Evolutionary conservation across 192 early-diverging fungal genomes (phyloP).

Genomic region (Coemansia sp.): DNA sequence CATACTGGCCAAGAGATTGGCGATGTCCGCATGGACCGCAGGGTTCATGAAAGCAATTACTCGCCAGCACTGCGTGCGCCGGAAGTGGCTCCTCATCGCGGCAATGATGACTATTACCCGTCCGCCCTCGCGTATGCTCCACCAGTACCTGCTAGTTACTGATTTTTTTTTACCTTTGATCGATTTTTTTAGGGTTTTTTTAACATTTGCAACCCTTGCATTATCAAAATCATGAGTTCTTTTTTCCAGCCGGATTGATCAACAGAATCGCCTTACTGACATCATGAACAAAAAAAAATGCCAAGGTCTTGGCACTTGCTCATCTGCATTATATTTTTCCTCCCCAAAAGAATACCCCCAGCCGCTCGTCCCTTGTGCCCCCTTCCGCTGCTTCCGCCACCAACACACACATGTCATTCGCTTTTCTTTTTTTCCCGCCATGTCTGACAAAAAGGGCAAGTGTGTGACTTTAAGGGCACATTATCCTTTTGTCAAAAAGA

Average conservation of each 20-base stretch:
- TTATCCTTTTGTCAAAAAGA: neutral
- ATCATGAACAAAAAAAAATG: neutral
- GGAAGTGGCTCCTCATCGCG: neutral
- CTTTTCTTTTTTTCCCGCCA: too few species aligned
- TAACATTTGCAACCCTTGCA: neutral
- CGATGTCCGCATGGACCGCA: neutral
- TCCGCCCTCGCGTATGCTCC: neutral
- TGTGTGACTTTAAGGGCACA: neutral
- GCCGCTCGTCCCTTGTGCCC: too few species aligned
- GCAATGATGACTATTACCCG: neutral
- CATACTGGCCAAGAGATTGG: constrained; percentile 1
- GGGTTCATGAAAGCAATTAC: neutral
- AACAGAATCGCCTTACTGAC: neutral
- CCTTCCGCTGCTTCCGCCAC: too few species aligned
- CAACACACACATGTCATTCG: too few species aligned
- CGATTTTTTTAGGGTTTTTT: neutral
- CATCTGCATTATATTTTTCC: neutral
- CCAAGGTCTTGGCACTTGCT: constrained; percentile 4
- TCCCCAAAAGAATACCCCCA: neutral
- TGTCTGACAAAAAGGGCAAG: too few species aligned
- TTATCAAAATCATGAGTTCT: neutral
- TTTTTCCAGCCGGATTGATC: neutral
- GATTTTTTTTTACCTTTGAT: neutral
- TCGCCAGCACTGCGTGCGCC: neutral
- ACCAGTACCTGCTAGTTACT: neutral